Evolutionary conservation across 2,329 filamentous ascomycete species (phyloP).

Genomic region (Diaporthe longicolla): DNA sequence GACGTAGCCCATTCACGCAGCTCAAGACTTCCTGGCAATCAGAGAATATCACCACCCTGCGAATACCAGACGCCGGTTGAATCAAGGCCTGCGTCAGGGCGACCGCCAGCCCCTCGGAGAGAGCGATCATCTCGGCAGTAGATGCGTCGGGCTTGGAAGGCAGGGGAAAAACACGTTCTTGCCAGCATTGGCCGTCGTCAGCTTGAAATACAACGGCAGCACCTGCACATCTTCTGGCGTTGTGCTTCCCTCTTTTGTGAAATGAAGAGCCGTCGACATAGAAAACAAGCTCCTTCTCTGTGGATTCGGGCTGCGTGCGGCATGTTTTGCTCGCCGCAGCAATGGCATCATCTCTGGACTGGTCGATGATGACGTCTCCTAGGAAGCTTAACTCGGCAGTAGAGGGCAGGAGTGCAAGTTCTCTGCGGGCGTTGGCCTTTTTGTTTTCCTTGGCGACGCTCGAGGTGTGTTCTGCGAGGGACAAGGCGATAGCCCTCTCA

Average conservation of each 20-base stretch:
- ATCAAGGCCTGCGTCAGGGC: neutral
- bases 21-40: slow-evolving; percentile 1
- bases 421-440: neutral
- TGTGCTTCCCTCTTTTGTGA: neutral
- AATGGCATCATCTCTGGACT: slow-evolving; percentile 10
- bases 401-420: neutral
- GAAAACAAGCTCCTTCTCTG: neutral
- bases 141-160: neutral
- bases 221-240: neutral
- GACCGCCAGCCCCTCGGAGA: slow-evolving; percentile 6
- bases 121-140: neutral
- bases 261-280: slow-evolving; percentile 14
- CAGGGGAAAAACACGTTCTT: slow-evolving; percentile 10
- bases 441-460: slow-evolving; percentile 5
- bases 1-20: neutral
- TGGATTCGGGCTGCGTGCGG: neutral
- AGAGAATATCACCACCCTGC: slow-evolving; percentile 3
- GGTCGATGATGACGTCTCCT: neutral
- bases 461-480: neutral
- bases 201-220: slow-evolving; percentile 8
- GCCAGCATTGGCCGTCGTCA: neutral
- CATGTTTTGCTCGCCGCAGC: neutral
- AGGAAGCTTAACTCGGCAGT: neutral
- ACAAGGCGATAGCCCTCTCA: neutral
- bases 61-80: neutral